Evolutionary conservation across 768 basidiomycete species (phyloP).

Genomic region (Rhizopogon rudus): DNA sequence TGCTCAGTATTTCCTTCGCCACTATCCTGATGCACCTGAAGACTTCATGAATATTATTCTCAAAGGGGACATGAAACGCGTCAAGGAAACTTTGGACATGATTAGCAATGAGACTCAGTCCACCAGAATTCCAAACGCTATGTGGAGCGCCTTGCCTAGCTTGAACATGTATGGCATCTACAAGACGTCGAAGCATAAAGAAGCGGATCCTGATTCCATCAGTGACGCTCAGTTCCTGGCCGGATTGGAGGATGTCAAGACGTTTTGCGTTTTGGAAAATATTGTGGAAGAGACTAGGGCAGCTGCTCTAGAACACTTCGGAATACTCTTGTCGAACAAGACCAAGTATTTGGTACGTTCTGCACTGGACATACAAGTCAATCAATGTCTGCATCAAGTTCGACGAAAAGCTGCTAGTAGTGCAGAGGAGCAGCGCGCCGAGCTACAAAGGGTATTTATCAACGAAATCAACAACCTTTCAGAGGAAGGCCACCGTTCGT

Average conservation of each 20-base stretch:
- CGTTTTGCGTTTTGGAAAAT: not conserved
- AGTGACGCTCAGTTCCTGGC: slow-evolving; percentile 15
- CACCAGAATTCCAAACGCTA: too few species aligned
- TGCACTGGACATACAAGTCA: slow-evolving; percentile 8
- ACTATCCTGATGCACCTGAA: not conserved
- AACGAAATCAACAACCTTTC: slow-evolving; percentile 14
- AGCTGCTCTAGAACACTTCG: not conserved
- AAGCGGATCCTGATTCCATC: not conserved
- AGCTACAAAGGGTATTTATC: slow-evolving; percentile 14
- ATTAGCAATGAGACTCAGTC: too few species aligned
- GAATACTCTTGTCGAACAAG: not conserved
- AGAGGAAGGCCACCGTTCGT: slow-evolving; percentile 2
- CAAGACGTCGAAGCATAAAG: too few species aligned
- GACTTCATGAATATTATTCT: slow-evolving; percentile 5
- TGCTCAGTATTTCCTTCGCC: slow-evolving; percentile 1
- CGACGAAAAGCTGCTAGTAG: not conserved
- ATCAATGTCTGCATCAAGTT: not conserved
- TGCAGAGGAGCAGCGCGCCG: slow-evolving; percentile 5
- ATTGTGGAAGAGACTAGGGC: not conserved
- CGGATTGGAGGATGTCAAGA: slow-evolving; percentile 1
- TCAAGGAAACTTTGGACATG: not conserved
- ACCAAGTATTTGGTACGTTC: not conserved
- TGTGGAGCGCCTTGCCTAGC: too few species aligned
- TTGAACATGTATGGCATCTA: too few species aligned
- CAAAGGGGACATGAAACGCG: not conserved